Base-by-base conservation (phyloP, 768 basidiomycete species). In the Pluteus cervinus region DNA sequence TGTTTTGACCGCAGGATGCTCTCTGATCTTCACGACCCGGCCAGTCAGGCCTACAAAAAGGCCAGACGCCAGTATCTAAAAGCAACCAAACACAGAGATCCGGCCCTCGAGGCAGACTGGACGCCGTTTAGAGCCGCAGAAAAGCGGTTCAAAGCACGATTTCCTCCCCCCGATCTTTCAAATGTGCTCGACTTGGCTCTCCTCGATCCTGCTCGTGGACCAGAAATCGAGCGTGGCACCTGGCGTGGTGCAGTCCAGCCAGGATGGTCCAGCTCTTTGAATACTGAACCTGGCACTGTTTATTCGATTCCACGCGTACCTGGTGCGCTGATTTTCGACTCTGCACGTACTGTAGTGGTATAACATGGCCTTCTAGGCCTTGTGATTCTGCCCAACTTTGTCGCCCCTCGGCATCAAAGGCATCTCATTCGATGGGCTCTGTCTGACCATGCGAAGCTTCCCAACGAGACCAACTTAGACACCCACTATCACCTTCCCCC, bases 391-490 rank as follows among this genome's bases (percentile, higher is more conserved):
- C 92, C 94, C 8, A 67, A 69, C 0, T 91, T 83, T 50, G 51
- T 96, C 12, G 63, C 79, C 2, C 61, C 61, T 0, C 51, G 61
- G 12, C 67, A 77, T 24, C 94, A 98, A 53, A 72, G 78, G 16
- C 55, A 69, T 1, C 71, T 97, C 4, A 69, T 87, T 17, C 61
- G 60, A 38, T 86, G 87, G 75, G 75, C 86, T 16, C 74, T 99
- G 5, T 52, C 66, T 7, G 72, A 82, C 14, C 89, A 93, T 48
- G 84, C 92, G 1, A 68, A 70, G 3, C 59, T 69, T 24, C 88
- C 90, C 0, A 96, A 96, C 54, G 81, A 86, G 39, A 93, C 89
- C 0, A 94, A 91, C 48, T 79, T 97, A 15, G 86, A 93, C 39
- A 74, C 79, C 0, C 94, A 97, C 56, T 96, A 94, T 50, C 31